Evolutionary conservation across 805 yeast genomes (phyloP).

Genomic region (Saccharomycopsis capsularis): DNA sequence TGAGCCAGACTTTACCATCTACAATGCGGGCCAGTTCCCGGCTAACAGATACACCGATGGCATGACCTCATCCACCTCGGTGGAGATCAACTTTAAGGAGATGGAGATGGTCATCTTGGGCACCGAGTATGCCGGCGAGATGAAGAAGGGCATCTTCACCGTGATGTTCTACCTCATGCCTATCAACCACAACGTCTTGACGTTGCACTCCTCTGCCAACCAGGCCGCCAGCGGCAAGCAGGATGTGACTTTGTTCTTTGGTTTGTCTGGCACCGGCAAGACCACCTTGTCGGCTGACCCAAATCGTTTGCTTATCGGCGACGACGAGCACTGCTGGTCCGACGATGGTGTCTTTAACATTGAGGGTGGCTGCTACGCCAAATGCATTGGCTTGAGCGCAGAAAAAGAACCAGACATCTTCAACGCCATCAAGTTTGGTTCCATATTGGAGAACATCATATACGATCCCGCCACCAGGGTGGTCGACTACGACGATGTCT

Average conservation of each 20-base stretch:
- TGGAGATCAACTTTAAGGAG: slow-evolving; percentile 91
- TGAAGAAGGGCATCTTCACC: slow-evolving; percentile 98
- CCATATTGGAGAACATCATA: slow-evolving; percentile 88
- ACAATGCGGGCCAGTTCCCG: slow-evolving; percentile 98
- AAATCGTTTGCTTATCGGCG: slow-evolving; percentile 88
- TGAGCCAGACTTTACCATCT: slow-evolving; percentile 96
- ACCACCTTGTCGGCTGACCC: slow-evolving; percentile 97
- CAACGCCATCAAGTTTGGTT: slow-evolving; percentile 89
- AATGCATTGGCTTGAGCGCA: slow-evolving; percentile 79
- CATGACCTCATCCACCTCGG: slow-evolving; percentile 94
- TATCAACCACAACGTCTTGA: slow-evolving; percentile 79
- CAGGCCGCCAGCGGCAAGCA: slow-evolving; percentile 66
- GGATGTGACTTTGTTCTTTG: slow-evolving; percentile 93
- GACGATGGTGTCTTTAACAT: slow-evolving; percentile 97
- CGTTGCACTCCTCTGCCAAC: slow-evolving; percentile 92
- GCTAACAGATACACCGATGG: slow-evolving; percentile 95
- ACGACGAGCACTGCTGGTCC: slow-evolving; percentile 99
- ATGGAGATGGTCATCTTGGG: slow-evolving; percentile 99
- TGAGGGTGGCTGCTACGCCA: slow-evolving; percentile 99
- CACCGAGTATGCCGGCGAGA: slow-evolving; percentile 98
- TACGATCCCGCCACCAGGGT: slow-evolving; percentile 72
- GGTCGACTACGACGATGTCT: slow-evolving; percentile 77
- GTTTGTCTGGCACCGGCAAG: slow-evolving; percentile 97
- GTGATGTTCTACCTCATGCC: slow-evolving; percentile 99
- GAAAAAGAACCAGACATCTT: slow-evolving; percentile 98